Base-by-base conservation (phyloP, 805 yeast species). In the Candida silvicultrix region DNA sequence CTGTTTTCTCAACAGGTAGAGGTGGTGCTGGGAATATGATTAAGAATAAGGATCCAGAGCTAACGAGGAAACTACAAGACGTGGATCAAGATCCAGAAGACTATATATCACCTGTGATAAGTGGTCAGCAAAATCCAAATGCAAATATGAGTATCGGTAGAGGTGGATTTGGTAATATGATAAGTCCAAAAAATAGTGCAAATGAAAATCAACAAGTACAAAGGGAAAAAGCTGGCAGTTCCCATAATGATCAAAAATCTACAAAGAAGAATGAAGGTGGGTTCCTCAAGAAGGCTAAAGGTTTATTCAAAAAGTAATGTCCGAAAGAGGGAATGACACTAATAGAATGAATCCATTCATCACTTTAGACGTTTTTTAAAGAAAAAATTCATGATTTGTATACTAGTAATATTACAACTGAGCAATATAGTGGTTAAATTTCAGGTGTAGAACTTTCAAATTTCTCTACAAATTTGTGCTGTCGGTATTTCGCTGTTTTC, bases 21-120 rank as follows among this genome's bases (percentile, higher is more conserved):
- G 92, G 92, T 7, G 92, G 92, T 7, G 81, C 77, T 42, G 92
- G 92, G 5, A 84, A 84, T 56, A 84, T 84, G 86, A 66, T 80
- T 45, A 72, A 69, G 50, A 84, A 83, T 61, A 71, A 71, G 32
- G 80, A 83, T 59, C 77, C 83, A 1, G 70, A 73, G 42, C 55
- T 77, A 42, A 73, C 87, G 5, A 69, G 89, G 49, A 73, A 70
- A 52, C 74, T 85, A 12, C 89, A 83, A 60, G 89, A 80, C 55
- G 87, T 81, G 6, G 87, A 81, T 38, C 65, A 62, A 2, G 66
- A 57, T 8, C 65, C 61, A 4, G 66, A 58, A 10, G 69, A 65
- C 35, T 69, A 68, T 14, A 67, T 74, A 42, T 54, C 68, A 25
- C 73, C 78, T 0, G 71, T 75, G 10, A 58, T 70, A 9, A 70